Percentiles rank a stretch among this genome's conserved stretches.
phyloP scores from a whole-genome alignment of 2,329 filamentous ascomycete genomes.

The Sphaerulina populicola region DNA sequence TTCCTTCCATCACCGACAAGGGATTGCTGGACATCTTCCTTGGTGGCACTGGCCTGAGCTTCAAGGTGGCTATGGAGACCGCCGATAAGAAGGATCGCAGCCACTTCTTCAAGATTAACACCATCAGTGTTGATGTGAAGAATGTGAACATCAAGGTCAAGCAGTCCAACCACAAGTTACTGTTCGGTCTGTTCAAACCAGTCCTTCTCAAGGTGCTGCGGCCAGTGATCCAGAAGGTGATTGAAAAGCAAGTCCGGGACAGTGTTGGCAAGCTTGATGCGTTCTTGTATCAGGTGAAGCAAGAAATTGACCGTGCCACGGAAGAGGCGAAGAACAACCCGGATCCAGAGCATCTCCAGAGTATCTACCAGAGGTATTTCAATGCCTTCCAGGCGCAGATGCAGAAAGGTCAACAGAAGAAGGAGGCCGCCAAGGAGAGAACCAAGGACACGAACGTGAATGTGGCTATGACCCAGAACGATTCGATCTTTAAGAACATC shows the following conservation, averaged over 20 bases:
- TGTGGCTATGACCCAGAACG: conserved; percentile 73
- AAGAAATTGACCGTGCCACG: conserved; percentile 67
- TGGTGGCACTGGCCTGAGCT: conserved; percentile 77
- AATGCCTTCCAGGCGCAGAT: conserved; percentile 65
- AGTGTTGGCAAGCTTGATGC: conserved; percentile 67
- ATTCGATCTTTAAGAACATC: conserved; percentile 87
- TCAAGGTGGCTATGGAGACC: conserved; percentile 81
- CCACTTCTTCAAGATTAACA: conserved; percentile 92
- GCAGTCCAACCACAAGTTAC: conserved; percentile 88
- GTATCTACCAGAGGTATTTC: conserved; percentile 80
- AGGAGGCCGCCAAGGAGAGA: conserved; percentile 44
- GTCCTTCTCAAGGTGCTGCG: conserved; percentile 75
- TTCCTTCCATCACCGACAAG: conserved; percentile 76
- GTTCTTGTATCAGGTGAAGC: conserved; percentile 66
- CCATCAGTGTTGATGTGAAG: conserved; percentile 41
- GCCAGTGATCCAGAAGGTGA: conserved; percentile 73
- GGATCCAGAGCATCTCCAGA: conserved; percentile 65
- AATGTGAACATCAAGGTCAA: conserved; percentile 65
- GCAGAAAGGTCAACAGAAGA: conserved; percentile 70
- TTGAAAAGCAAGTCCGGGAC: conserved; percentile 84
- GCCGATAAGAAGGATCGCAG: conserved; percentile 65
- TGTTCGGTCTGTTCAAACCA: conserved; percentile 82
- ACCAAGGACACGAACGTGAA: conserved; percentile 65
- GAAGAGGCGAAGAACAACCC: conserved; percentile 54
- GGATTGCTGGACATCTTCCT: conserved; percentile 85